phyloP scores from a whole-genome alignment of 495 filamentous ascomycete genomes.

The Neurospora intermedia region DNA sequence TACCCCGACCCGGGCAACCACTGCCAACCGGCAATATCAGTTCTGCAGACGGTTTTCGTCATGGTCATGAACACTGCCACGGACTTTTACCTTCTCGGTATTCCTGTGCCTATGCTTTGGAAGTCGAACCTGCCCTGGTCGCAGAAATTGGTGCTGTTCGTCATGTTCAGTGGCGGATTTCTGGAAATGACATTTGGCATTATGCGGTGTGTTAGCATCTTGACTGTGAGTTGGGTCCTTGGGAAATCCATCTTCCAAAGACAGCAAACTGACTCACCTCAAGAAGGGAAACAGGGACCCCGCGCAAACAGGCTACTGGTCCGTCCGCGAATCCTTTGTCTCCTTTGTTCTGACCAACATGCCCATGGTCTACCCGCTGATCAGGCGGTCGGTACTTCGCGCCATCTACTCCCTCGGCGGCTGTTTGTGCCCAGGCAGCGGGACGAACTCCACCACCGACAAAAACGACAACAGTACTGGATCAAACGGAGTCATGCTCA shows the following conservation, averaged over 20 bases:
- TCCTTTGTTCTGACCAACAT: slow-evolving; percentile 48
- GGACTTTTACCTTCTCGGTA: slow-evolving; percentile 45
- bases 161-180: slow-evolving; percentile 49
- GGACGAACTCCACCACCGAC: not conserved
- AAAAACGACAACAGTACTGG: not conserved
- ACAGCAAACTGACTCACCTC: not conserved
- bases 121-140: slow-evolving; percentile 37
- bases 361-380: slow-evolving; percentile 49
- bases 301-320: slow-evolving; percentile 48
- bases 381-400: slow-evolving; percentile 9
- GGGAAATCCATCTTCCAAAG: not conserved
- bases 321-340: slow-evolving; percentile 53
- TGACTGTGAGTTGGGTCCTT: slow-evolving; percentile 31
- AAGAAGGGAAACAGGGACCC: slow-evolving; percentile 34
- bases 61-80: slow-evolving; percentile 43
- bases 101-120: slow-evolving; percentile 47
- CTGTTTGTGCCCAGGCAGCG: not conserved
- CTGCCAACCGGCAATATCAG: slow-evolving; percentile 20
- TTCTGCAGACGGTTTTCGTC: slow-evolving; percentile 23
- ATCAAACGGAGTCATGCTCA: not conserved
- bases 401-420: slow-evolving; percentile 5
- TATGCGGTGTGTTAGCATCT: slow-evolving; percentile 46
- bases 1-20: slow-evolving; percentile 42
- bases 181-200: slow-evolving; percentile 51
- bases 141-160: slow-evolving; percentile 42